Conservation (phyloP, 2,329 filamentous ascomycete species). For the Exophiala sp. region DNA sequence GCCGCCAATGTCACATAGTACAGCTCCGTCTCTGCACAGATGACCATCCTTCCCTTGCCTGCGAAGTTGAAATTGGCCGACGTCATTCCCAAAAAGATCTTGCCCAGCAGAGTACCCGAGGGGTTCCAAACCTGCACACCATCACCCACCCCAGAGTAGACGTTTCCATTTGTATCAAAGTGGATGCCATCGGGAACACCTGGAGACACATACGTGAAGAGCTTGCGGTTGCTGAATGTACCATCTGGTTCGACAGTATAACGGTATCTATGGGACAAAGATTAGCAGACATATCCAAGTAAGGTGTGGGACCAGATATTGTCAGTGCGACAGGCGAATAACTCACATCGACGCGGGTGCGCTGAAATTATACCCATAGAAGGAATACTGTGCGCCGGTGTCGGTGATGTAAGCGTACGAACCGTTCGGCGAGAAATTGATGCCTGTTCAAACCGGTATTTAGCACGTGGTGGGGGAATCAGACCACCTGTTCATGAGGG, state of each 20-base stretch:
- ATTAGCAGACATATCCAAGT: not conserved
- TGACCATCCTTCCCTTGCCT: conserved; percentile 25
- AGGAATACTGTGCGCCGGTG: conserved; percentile 20
- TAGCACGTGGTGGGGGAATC: not conserved
- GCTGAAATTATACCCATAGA: conserved; percentile 23
- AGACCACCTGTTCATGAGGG: conserved; percentile 8
- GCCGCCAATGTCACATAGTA: conserved; percentile 23
- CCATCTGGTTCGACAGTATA: conserved; percentile 22
- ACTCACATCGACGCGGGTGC: conserved; percentile 23
- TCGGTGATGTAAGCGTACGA: conserved; percentile 29
- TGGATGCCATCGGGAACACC: conserved; percentile 47
- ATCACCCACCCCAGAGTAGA: conserved; percentile 52
- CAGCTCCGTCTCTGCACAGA: conserved; percentile 21
- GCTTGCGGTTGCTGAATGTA: conserved; percentile 39
- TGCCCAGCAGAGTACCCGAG: conserved; percentile 48
- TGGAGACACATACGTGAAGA: conserved; percentile 48
- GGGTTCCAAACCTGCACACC: conserved; percentile 51
- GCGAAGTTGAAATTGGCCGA: conserved; percentile 30
- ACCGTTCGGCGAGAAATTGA: conserved; percentile 35
- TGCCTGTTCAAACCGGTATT: conserved; percentile 9
- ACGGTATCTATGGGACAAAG: conserved; percentile 20
- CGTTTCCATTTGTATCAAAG: conserved; percentile 49
- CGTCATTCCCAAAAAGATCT: conserved; percentile 44
- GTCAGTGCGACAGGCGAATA: too few relatives aligned
- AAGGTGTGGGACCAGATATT: not conserved